These are phyloP conservation scores for Delitschia confertaspora DNA, from an alignment of 495 filamentous ascomycete genomes.

Conservation along the genomic window DNA sequence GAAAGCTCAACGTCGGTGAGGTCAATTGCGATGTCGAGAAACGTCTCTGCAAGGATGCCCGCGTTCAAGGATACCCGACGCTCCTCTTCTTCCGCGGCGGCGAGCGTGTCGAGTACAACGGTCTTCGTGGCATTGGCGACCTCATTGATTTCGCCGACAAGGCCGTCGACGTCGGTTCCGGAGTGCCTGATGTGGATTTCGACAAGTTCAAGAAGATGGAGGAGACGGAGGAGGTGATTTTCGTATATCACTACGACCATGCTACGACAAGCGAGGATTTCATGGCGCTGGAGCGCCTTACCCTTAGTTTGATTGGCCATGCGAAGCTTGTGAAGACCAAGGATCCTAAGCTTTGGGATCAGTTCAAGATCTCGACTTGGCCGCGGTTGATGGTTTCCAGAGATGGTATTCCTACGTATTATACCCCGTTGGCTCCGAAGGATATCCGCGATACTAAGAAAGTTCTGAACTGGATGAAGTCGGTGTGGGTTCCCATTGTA, in stretches of 20 bases:
- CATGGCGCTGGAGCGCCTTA: constrained; percentile 72
- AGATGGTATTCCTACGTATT: constrained; percentile 82
- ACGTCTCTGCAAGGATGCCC: constrained; percentile 81
- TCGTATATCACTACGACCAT: constrained; percentile 93
- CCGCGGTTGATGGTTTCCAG: constrained; percentile 81
- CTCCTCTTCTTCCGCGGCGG: constrained; percentile 89
- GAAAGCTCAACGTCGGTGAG: constrained; percentile 81
- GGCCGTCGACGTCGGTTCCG: constrained; percentile 66
- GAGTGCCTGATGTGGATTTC: constrained; percentile 70
- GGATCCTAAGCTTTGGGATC: constrained; percentile 57
- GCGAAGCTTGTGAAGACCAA: constrained; percentile 86
- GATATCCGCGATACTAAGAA: constrained; percentile 81
- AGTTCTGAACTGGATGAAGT: constrained; percentile 86
- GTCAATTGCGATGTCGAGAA: constrained; percentile 86
- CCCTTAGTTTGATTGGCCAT: constrained; percentile 78
- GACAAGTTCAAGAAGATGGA: constrained; percentile 73
- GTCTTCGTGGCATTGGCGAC: constrained; percentile 86
- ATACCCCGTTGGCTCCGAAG: constrained; percentile 68
- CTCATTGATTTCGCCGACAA: constrained; percentile 78
- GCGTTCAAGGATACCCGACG: constrained; percentile 71
- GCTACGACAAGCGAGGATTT: constrained; percentile 92
- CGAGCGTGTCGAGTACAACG: constrained; percentile 86
- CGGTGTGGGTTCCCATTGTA: constrained; percentile 94
- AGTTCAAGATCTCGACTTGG: constrained; percentile 94
- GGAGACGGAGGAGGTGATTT: constrained; percentile 88